These are phyloP conservation scores for Linanthus parryae DNA, from an alignment of 148 eudicot species.

Conservation along the genomic window DNA sequence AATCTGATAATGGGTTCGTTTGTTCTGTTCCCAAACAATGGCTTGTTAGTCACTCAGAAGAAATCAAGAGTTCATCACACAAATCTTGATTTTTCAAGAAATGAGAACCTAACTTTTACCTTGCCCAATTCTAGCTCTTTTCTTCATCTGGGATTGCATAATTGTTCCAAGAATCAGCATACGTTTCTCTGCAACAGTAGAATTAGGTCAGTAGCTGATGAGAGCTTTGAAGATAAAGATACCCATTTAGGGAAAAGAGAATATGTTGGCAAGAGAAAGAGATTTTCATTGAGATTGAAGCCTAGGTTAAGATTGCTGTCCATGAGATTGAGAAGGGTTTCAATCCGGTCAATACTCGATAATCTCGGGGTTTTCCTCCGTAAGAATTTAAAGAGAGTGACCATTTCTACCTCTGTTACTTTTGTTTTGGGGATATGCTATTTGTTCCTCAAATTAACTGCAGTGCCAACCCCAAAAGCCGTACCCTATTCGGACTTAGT, in stretches of 20 bases:
- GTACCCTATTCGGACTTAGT: slow-evolving; percentile 90
- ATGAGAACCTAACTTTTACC: slow-evolving; percentile 21
- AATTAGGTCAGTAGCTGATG: slow-evolving; percentile 34
- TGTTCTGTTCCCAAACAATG: slow-evolving; percentile 46
- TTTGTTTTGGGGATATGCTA: slow-evolving; percentile 66
- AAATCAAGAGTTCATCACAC: slow-evolving; percentile 22
- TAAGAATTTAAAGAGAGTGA: slow-evolving; percentile 53
- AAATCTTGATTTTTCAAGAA: slow-evolving; percentile 25
- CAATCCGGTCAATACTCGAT: slow-evolving; percentile 43
- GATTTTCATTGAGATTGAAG: slow-evolving; percentile 55
- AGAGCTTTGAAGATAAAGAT: slow-evolving; percentile 20
- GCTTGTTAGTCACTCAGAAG: slow-evolving; percentile 33
- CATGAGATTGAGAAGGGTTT: slow-evolving; percentile 40
- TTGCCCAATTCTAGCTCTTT: slow-evolving; percentile 25
- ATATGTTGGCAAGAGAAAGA: slow-evolving; percentile 26
- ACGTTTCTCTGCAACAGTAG: slow-evolving; percentile 26
- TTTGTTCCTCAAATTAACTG: slow-evolving; percentile 56
- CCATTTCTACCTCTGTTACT: slow-evolving; percentile 40
- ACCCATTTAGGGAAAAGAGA: slow-evolving; percentile 32
- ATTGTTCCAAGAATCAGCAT: slow-evolving; percentile 19
- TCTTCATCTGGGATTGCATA: slow-evolving; percentile 25
- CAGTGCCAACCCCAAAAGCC: slow-evolving; percentile 57
- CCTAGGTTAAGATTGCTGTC: slow-evolving; percentile 60
- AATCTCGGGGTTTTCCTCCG: slow-evolving; percentile 52
- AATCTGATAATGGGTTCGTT: slow-evolving; percentile 50